Evolutionary conservation across 345 rosid species (phyloP), one percentile per base, ranked within the genome.

Genomic region (Melaleuca quinquenervia): DNA sequence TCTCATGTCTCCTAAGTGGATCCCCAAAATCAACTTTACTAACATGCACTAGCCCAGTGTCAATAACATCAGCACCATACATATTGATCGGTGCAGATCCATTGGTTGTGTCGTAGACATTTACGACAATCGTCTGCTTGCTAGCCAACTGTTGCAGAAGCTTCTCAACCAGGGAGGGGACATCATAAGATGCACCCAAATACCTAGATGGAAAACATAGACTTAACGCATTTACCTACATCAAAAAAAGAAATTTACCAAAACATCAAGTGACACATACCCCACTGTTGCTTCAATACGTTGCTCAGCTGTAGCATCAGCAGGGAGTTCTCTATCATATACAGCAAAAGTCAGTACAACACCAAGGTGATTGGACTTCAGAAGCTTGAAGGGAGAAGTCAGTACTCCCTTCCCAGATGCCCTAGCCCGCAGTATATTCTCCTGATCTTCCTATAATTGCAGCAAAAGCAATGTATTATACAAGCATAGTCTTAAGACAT

Each of bases 181-280:
- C 94, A 93, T 97, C 99, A 90, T 97, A 97, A 82, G 99, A 94
- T 84, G 98, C 99, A 62, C 99, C 99, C 12, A 96, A 91, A 89
- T 97, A 97, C 90, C 99, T 97, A 87, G 62, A 86, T n/a, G 53
- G 83, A 76, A 45, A 82, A 82, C 48, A 29, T 83, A 53, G 3
- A 80, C 62, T 27, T 24, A 50, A 45, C 44, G 27, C 52, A 32
- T 51, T 36, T 49, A 48, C 87, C 50, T 14, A 18, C 21, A 32
- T 70, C 56, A 24, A 87, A 58, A 7, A 56, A 50, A 54, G 21
- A 83, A 82, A 85, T 49, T 36, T 51, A 76, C 55, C 32, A 70
- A 58, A 53, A 27, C 49, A 56, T 84, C 52, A 84, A 18, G 56
- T 8, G 32, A 84, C 82, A 85, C 83, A 90, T 88, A 97, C 99